Evolutionary conservation across 306 rosid species (phyloP).

Genomic region (Prosopis cineraria): DNA sequence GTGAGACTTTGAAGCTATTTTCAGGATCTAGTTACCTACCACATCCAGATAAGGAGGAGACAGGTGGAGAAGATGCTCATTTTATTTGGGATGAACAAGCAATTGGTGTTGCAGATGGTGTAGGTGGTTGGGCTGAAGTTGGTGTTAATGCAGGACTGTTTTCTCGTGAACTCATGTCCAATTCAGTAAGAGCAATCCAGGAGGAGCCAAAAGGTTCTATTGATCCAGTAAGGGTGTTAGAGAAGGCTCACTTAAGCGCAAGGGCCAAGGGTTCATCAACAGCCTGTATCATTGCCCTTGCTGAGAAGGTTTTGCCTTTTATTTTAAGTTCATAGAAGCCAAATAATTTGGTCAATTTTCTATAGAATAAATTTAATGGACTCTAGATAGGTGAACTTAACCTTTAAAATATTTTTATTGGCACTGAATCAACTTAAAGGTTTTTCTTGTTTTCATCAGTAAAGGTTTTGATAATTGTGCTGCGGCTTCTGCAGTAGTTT

Average conservation of each 20-base stretch:
- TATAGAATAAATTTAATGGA: background rate
- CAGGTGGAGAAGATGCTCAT: conserved; percentile 96
- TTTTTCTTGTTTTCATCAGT: conserved; percentile 6
- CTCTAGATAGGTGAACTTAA: background rate
- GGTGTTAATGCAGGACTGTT: conserved; percentile 81
- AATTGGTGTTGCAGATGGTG: conserved; percentile 94
- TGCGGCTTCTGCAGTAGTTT: background rate
- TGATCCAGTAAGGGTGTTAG: conserved; percentile 73
- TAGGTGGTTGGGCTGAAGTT: conserved; percentile 95
- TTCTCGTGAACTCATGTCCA: conserved; percentile 76
- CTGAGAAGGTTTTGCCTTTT: conserved; percentile 54
- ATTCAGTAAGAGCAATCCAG: conserved; percentile 64
- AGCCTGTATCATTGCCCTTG: conserved; percentile 82
- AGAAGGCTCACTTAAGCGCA: conserved; percentile 73
- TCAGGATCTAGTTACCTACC: conserved; percentile 90
- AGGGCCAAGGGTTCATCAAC: conserved; percentile 90
- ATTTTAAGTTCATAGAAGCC: background rate
- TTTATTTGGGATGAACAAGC: conserved; percentile 84
- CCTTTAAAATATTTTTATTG: conserved; percentile 2
- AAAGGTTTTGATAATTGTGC: conserved; percentile 16
- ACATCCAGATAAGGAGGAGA: conserved; percentile 85
- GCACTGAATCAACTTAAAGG: background rate
- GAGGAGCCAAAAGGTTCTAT: conserved; percentile 70
- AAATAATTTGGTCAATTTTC: conserved; percentile 6
- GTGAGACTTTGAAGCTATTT: conserved; percentile 57